These are phyloP conservation scores for Suillus hirtellus DNA, from an alignment of 768 basidiomycete species.

Conservation along the genomic window DNA sequence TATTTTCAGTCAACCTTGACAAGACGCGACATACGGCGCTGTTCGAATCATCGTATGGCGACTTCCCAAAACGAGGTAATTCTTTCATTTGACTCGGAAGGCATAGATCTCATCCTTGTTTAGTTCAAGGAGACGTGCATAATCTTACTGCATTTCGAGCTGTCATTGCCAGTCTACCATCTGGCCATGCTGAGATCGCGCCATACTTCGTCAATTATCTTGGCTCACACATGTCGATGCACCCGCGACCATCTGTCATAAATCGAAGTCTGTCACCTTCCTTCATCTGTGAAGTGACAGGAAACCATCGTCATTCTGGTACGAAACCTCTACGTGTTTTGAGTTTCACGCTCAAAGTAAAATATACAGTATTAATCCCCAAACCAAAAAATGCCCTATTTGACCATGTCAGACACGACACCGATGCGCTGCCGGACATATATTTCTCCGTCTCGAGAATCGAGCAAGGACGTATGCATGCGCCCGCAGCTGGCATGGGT, in stretches of 20 bases:
- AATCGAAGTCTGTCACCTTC: background rate
- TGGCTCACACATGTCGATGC: background rate
- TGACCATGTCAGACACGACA: background rate
- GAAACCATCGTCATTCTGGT: background rate
- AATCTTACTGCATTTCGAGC: background rate
- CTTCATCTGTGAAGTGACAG: background rate
- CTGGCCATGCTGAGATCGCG: background rate
- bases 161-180: background rate
- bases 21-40: background rate
- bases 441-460: background rate
- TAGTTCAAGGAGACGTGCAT: background rate
- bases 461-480: background rate
- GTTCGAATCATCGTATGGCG: background rate
- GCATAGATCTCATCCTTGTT: background rate
- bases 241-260: background rate
- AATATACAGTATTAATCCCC: background rate
- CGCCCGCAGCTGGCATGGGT: constrained; percentile 1
- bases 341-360: background rate
- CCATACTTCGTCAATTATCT: background rate
- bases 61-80: background rate
- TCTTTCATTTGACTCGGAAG: background rate
- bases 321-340: background rate
- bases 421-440: background rate
- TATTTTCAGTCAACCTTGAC: background rate
- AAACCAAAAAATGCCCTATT: constrained; percentile 7